phyloP scores from a whole-genome alignment of 768 basidiomycete species.

The Hortiboletus flavorubellus region DNA sequence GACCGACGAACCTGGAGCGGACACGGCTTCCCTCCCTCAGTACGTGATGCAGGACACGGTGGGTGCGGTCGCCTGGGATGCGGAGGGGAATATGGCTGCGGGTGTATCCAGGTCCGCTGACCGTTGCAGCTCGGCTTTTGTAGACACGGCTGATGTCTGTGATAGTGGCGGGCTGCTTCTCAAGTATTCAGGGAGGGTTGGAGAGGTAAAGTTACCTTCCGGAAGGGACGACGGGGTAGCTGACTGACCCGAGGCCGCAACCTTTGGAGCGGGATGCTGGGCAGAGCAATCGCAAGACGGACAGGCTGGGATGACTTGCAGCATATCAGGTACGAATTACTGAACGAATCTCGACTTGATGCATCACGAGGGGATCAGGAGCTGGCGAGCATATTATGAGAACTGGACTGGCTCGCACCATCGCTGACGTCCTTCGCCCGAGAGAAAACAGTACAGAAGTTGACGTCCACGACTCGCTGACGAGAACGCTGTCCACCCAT shows the following conservation, averaged over 20 bases:
- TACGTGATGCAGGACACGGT: constrained; percentile 70
- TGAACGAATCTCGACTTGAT: background rate
- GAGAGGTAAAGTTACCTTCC: constrained; percentile 49
- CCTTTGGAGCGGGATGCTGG: constrained; percentile 78
- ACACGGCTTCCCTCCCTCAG: constrained; percentile 10
- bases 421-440: constrained; percentile 45
- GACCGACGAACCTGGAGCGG: constrained; percentile 10
- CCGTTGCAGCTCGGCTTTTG: background rate
- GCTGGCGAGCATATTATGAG: constrained; percentile 71
- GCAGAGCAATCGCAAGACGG: constrained; percentile 38
- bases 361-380: constrained; percentile 38
- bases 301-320: constrained; percentile 53
- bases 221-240: background rate
- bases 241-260: constrained; percentile 49
- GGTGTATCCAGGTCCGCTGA: constrained; percentile 66
- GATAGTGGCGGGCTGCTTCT: constrained; percentile 75
- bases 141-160: background rate
- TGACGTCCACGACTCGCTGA: constrained; percentile 58
- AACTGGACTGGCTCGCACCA: constrained; percentile 47
- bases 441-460: constrained; percentile 26
- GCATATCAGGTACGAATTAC: constrained; percentile 49
- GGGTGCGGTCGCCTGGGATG: constrained; percentile 64
- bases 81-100: constrained; percentile 48
- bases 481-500: constrained; percentile 40
- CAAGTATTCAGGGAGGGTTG: constrained; percentile 69